Percentiles rank a stretch among this genome's conserved stretches.
Evolutionary conservation across 2,329 filamentous ascomycete species (phyloP).

Genomic region (Aspergillus novofumigatus): DNA sequence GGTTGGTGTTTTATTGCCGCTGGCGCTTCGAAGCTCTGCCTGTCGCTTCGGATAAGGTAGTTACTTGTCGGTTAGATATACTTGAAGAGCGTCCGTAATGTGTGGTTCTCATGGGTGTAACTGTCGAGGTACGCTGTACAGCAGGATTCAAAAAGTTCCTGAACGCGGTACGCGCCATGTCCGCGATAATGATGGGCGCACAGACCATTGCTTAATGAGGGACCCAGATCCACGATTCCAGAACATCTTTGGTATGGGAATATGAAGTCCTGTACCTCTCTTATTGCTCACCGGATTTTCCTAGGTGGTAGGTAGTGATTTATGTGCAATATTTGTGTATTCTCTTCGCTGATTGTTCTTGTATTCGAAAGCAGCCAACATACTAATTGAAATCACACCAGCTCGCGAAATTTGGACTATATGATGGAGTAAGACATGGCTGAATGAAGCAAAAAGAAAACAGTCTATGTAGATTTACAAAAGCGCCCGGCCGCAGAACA

Average conservation of each 20-base stretch:
- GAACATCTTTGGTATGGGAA: neutral
- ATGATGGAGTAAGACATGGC: neutral
- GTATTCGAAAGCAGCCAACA: neutral
- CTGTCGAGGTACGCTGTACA: neutral
- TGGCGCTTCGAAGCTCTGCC: neutral
- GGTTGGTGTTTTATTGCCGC: neutral
- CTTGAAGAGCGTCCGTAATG: neutral
- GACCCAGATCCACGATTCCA: neutral
- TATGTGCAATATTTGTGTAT: no score
- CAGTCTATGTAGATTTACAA: conserved; percentile 13
- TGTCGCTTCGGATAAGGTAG: neutral
- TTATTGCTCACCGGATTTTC: neutral
- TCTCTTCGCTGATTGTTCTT: neutral
- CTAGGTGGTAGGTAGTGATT: no score
- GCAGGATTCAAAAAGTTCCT: conserved; percentile 4
- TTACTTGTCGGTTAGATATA: neutral
- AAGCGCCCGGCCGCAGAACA: neutral
- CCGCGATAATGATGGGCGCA: conserved; percentile 15
- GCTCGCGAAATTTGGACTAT: conserved; percentile 4
- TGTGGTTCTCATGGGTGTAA: neutral
- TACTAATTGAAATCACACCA: neutral
- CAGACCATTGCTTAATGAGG: conserved; percentile 31
- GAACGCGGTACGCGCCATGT: conserved; percentile 18
- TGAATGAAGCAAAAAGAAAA: neutral
- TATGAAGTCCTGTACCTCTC: neutral